Evolutionary conservation across 2,329 filamentous ascomycete species (phyloP).

Genomic region (Endothia cerciana): DNA sequence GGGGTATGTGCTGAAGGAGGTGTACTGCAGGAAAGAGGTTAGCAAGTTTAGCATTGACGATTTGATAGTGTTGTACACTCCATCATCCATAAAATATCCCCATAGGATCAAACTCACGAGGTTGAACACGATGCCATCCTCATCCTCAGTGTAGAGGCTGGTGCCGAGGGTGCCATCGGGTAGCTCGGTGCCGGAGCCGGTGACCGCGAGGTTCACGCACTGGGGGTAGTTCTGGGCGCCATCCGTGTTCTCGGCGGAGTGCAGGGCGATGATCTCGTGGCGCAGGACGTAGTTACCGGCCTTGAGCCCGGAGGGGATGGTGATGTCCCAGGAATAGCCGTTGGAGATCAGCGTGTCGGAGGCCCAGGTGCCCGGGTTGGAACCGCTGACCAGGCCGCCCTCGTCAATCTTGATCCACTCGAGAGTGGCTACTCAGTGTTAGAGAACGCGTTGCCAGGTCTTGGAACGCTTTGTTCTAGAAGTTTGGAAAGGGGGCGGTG

Average conservation of each 20-base stretch:
- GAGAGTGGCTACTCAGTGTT: slow-evolving; percentile 30
- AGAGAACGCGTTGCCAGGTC: background rate
- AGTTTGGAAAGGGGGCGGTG: background rate
- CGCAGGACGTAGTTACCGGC: slow-evolving; percentile 50
- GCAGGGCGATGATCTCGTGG: slow-evolving; percentile 54
- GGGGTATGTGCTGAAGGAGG: slow-evolving; percentile 32
- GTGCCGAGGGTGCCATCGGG: slow-evolving; percentile 35
- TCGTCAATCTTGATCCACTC: slow-evolving; percentile 44
- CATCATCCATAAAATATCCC: too few relatives aligned
- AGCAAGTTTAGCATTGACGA: too few relatives aligned
- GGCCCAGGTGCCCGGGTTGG: slow-evolving; percentile 38
- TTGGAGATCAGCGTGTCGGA: slow-evolving; percentile 48
- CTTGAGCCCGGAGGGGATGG: slow-evolving; percentile 40
- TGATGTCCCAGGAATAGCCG: slow-evolving; percentile 51
- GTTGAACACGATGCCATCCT: slow-evolving; percentile 37
- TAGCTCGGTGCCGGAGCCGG: slow-evolving; percentile 40
- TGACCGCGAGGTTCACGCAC: slow-evolving; percentile 51
- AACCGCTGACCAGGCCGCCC: slow-evolving; percentile 35
- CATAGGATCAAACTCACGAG: slow-evolving; percentile 17
- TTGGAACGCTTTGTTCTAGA: too few relatives aligned
- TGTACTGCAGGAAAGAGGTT: slow-evolving; percentile 26
- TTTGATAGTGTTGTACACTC: too few relatives aligned
- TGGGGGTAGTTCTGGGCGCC: slow-evolving; percentile 53
- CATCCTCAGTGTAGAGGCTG: slow-evolving; percentile 33
- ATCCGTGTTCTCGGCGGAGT: slow-evolving; percentile 43